Evolutionary conservation across 1,284 basidiomycete genomes (phyloP).

Genomic region (Macrocystidia cucumis): DNA sequence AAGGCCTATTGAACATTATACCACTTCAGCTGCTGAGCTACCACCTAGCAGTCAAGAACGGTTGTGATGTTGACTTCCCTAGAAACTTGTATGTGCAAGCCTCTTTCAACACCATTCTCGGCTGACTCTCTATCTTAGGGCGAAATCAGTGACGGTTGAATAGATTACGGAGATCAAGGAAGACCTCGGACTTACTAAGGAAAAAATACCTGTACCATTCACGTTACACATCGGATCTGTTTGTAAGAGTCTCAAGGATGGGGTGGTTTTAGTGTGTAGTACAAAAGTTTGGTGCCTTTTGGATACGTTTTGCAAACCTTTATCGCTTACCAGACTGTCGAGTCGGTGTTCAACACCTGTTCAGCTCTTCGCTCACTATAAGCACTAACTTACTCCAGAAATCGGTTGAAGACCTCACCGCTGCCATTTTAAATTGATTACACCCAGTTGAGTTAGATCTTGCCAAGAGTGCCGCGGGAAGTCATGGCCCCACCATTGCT

Average conservation of each 20-base stretch:
- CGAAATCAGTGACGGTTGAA: slow-evolving; percentile 81
- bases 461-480: too few relatives aligned
- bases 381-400: too few relatives aligned
- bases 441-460: too few relatives aligned
- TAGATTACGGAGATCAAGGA: too few relatives aligned
- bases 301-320: neutral
- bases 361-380: too few relatives aligned
- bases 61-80: slow-evolving; percentile 98
- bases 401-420: too few relatives aligned
- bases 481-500: too few relatives aligned
- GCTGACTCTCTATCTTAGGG: slow-evolving; percentile 34
- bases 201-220: too few relatives aligned
- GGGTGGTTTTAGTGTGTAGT: neutral
- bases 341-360: too few relatives aligned
- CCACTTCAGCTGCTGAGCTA: slow-evolving; percentile 96
- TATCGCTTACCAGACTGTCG: neutral
- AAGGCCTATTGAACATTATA: slow-evolving; percentile 95
- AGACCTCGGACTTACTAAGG: too few relatives aligned
- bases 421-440: too few relatives aligned
- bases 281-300: neutral
- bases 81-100: slow-evolving; percentile 73
- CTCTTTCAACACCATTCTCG: slow-evolving; percentile 7
- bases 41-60: slow-evolving; percentile 92
- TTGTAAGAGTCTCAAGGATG: neutral
- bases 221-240: neutral